Base-by-base conservation (phyloP, 2,329 filamentous ascomycete genomes). In the Neocatenulostroma microsporum region DNA sequence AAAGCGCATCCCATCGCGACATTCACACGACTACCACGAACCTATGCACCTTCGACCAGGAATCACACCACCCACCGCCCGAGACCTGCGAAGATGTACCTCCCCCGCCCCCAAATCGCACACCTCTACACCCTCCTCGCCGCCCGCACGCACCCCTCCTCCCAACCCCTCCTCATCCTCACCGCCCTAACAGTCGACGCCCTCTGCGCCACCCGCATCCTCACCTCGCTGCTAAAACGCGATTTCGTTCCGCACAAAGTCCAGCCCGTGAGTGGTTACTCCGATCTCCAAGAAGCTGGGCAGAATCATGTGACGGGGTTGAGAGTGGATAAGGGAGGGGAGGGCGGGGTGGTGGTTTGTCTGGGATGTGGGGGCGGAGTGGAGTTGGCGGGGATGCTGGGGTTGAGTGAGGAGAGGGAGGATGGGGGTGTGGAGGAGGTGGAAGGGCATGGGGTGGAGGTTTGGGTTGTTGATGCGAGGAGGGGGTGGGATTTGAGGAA, bases 231-330 rank as follows among this genome's bases (percentile, higher is more conserved):
- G n/a, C 72, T 98, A 42, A 95, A 94, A 65, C 83, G 89, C 70
- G 91, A 98, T 69, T 96, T 94, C 58, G 94, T 98, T 50, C 84
- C 83, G 11, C 89, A 96, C 68, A 96, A 95, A 64, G 94, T 96
- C 55, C 85, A 95, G 55, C 91, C 91, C 1, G 82, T 98, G 37
- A 78, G 85, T 14, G 91, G 91, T 37, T 96, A 95, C 76, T 80
- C 78, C 47, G 91, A 96, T 60, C 76, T 98, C 30, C 74, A 84
- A 55, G 80, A 78, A 50, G 82, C 82, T 15, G 88, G 88, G 30
- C 74, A 76, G 54, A 79, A 88, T 48, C 71, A 93, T 29, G 82
- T 95, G 26, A 73, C 71, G 37, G 87, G 87, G 9, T 87, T 95
- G 84, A 88, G 86, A 70, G 80, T 83, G 55, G 78, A 78, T 20